phyloP scores from a whole-genome alignment of 495 filamentous ascomycete species.

The Tuber melanosporum region DNA sequence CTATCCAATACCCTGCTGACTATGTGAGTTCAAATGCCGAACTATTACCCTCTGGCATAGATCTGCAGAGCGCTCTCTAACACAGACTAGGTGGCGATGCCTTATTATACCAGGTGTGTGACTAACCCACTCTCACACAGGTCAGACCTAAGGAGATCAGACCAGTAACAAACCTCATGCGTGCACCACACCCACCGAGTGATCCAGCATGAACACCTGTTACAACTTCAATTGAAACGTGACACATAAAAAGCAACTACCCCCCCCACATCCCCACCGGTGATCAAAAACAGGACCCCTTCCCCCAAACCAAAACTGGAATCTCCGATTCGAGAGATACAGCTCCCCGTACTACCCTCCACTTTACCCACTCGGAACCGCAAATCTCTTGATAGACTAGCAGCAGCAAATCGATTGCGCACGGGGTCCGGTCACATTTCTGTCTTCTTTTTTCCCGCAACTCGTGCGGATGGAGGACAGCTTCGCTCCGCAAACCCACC shows the following conservation, averaged over 20 bases:
- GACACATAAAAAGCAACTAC: neutral
- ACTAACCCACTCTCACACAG: neutral
- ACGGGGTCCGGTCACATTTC: neutral
- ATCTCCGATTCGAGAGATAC: neutral
- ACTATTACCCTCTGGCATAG: neutral
- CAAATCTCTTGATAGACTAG: neutral
- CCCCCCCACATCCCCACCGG: neutral
- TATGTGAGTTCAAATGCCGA: neutral
- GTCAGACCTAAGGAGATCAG: neutral
- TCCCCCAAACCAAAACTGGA: neutral
- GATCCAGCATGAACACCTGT: neutral
- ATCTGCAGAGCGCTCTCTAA: neutral
- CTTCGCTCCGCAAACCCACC: neutral
- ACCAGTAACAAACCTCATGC: neutral
- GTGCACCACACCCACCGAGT: neutral
- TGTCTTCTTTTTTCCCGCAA: neutral
- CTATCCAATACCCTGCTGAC: neutral
- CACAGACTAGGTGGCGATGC: neutral
- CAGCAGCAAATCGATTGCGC: neutral
- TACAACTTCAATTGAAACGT: neutral
- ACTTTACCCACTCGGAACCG: neutral
- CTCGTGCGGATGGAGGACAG: neutral
- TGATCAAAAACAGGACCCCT: neutral
- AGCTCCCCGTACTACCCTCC: neutral
- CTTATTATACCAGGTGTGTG: neutral